Evolutionary conservation across 1,284 basidiomycete genomes (phyloP), one percentile per base, ranked within the genome.

Genomic region (Hypsizygus ulmarius): DNA sequence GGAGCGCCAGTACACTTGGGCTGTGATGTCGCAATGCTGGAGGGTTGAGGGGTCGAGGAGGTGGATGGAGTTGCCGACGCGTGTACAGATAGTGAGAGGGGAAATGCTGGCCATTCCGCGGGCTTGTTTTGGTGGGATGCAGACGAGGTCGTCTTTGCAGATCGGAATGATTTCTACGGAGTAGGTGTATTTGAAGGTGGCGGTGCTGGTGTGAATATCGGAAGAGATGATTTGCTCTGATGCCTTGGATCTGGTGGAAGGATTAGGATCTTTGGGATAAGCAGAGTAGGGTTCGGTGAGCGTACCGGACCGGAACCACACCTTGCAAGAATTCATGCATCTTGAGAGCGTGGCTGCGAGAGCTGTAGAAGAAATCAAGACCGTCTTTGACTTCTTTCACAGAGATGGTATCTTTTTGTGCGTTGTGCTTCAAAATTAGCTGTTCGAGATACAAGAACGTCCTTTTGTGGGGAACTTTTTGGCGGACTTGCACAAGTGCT

Each of bases 381-480:
- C 97, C 96, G 64, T 99, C 96, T 58, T 84, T 82, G 57, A 90
- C 92, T 67, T 99, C 97, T 66, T 90, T 90, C 50, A 99, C 86
- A 1, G 84, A 88, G 33, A 96, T 88, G 1, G 95, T 97, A 59
- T 98, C 95, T 69, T 95, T 95, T 74, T 99, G 96, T 1, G 94
- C 94, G 56, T 89, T 88, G 65, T 98, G 93, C 69, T 97, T 98
- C 63, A 99, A 75, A 64, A 99, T 97, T 55, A 98, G 81, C 67
- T 99, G 97, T 71, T 99, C 96, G 52, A 99, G 83, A 75, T 90
- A 99, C 62, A 99, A 72, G 76, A 99, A 99, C 2, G 97, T 99
- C 49, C 97, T 85, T 71, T 99, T 99, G 69, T 99, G 96, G 9
- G 91, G 79, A 41, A 97, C 94, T 72, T 99, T 99, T 65, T 99